Base-by-base conservation (phyloP, 441 rosid species). In the Gossypium lobatum region DNA sequence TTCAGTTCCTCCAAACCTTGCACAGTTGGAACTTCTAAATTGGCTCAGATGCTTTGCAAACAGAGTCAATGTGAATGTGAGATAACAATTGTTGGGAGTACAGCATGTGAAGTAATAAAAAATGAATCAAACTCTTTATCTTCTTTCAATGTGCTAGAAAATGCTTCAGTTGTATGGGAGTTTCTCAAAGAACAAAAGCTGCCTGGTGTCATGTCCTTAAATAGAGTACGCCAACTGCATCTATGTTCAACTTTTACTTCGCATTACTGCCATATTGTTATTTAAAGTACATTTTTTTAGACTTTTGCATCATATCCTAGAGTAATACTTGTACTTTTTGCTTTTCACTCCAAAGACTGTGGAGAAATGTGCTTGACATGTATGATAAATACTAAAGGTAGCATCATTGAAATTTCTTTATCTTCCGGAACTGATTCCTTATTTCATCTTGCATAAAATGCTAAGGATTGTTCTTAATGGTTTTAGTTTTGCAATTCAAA, bases 151-250 rank as follows among this genome's bases (percentile, higher is more conserved):
- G 61, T 79, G 72, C 74, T 91, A 69, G 87, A 83, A 77, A 77
- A 78, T 73, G 88, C 87, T 69, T 84, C 89, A 52, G 85, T 85
- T 73, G 83, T 81, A 23, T 88, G 93, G 96, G 88, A 86, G 72
- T 87, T 85, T 84, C 87, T 91, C 64, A 85, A 85, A 77, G 87
- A 87, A 81, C 82, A 86, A 81, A 87, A 79, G 76, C 89, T 91
- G 77, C 93, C 87, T 53, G 92, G 88, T 53, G 76, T 91, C 59
- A 62, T 81, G 84, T 88, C 92, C 75, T 85, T 88, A 78, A 93
- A 91, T 70, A 88, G 91, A 79, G 96, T 88, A 86, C 18, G 75
- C 62, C 72, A 28, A 69, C 72, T 53, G 31, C 25, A 23, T 68
- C 26, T 17, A 31, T 52, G 61, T 69, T 28, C 60, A 16, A 10